Evolutionary conservation across 169 alveolate species (phyloP).

Genomic region (Eimeria tenella): DNA sequence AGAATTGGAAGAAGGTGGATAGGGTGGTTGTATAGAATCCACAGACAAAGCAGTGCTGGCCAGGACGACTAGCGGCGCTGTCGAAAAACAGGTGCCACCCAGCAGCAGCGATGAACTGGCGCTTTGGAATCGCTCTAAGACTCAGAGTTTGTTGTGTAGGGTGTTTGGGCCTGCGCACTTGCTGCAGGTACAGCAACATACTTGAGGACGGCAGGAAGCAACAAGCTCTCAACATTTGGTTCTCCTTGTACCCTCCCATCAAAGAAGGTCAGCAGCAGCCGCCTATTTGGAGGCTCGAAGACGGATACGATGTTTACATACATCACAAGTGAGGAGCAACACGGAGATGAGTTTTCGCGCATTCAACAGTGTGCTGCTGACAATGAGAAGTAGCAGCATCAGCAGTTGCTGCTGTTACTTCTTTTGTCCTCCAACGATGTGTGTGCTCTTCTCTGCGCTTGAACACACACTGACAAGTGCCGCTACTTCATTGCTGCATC

Average conservation of each 20-base stretch:
- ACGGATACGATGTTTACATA: constrained; percentile 13
- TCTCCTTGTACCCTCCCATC: not conserved
- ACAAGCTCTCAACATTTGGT: constrained; percentile 49
- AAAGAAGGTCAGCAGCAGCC: constrained; percentile 3
- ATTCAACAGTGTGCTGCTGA: not conserved
- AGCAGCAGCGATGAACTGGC: too few relatives aligned
- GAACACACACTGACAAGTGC: not conserved
- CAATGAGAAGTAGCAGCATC: not conserved
- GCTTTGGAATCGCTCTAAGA: too few relatives aligned
- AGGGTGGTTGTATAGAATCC: too few relatives aligned
- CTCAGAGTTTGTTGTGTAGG: not conserved
- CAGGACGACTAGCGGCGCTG: too few relatives aligned
- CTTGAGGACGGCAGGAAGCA: constrained; percentile 61
- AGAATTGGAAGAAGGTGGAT: too few relatives aligned
- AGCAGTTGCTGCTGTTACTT: not conserved
- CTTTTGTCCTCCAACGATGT: too few relatives aligned
- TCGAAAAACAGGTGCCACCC: too few relatives aligned
- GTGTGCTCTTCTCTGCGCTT: not conserved
- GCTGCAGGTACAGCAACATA: constrained; percentile 52
- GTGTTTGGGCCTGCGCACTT: not conserved
- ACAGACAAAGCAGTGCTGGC: too few relatives aligned
- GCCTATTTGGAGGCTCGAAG: constrained; percentile 26
- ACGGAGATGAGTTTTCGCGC: not conserved
- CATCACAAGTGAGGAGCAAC: not conserved
- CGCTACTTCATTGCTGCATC: not conserved